phyloP scores from a whole-genome alignment of 805 yeast species.

The Suhomyces kilbournensis region DNA sequence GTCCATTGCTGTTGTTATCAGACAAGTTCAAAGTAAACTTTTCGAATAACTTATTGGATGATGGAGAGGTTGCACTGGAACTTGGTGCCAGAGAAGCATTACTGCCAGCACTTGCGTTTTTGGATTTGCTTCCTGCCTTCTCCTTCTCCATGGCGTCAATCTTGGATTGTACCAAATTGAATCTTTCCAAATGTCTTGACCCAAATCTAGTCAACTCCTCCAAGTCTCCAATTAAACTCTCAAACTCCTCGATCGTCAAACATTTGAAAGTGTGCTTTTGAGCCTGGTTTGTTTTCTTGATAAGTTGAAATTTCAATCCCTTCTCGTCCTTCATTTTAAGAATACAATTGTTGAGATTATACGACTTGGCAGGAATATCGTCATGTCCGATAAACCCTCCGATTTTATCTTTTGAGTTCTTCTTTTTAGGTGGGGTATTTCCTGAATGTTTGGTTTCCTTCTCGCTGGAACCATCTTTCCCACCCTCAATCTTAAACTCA shows the following conservation, averaged over 20 bases:
- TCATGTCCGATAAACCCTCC: constrained; percentile 41
- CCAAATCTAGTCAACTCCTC: constrained; percentile 49
- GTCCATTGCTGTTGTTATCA: background rate
- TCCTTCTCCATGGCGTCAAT: constrained; percentile 23
- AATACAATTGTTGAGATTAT: constrained; percentile 38
- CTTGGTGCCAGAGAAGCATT: background rate
- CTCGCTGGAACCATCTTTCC: constrained; percentile 6
- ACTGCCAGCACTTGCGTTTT: background rate
- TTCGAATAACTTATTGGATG: background rate
- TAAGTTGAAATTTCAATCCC: constrained; percentile 32
- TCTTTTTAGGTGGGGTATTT: constrained; percentile 12
- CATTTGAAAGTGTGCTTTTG: constrained; percentile 44
- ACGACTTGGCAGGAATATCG: constrained; percentile 39
- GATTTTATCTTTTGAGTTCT: constrained; percentile 27
- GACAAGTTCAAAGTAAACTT: background rate
- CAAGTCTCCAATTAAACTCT: constrained; percentile 55
- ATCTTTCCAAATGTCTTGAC: constrained; percentile 46
- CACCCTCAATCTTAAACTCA: constrained; percentile 36
- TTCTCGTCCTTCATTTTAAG: constrained; percentile 32
- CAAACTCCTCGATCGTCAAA: constrained; percentile 40
- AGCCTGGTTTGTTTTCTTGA: constrained; percentile 23
- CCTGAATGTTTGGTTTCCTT: constrained; percentile 4
- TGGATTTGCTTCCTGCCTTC: constrained; percentile 4
- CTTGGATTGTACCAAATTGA: constrained; percentile 44
- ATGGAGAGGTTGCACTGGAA: background rate